A percentile compares a stretch with the other conserved stretches of the same genome.
Evolutionary conservation across 2,329 filamentous ascomycete genomes (phyloP).

Genomic region (Blastomyces emzantsi): DNA sequence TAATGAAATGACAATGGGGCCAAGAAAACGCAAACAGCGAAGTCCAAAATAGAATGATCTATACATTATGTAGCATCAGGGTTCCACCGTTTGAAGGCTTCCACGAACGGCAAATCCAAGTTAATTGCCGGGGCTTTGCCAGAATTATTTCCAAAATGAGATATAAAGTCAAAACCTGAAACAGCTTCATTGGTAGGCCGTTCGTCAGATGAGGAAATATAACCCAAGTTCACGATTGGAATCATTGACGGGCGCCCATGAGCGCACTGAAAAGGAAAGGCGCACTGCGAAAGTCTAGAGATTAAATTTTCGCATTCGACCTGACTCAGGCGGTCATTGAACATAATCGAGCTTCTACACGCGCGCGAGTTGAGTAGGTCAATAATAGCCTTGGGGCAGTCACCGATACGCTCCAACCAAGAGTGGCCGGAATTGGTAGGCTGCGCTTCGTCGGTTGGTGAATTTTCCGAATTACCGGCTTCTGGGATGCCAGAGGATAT

Average conservation of each 20-base stretch:
- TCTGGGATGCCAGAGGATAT: background rate
- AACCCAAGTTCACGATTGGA: conserved; percentile 32
- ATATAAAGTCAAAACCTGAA: conserved; percentile 1
- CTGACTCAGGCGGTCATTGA: conserved; percentile 36
- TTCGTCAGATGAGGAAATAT: background rate
- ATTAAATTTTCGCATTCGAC: conserved; percentile 35
- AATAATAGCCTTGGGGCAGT: conserved; percentile 65
- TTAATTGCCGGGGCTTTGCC: background rate
- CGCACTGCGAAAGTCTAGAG: conserved; percentile 31
- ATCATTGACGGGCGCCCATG: conserved; percentile 43
- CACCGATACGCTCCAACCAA: conserved; percentile 57
- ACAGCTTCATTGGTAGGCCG: background rate
- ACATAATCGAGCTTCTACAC: conserved; percentile 44
- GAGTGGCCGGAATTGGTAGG: background rate
- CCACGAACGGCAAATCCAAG: background rate
- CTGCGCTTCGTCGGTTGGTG: background rate
- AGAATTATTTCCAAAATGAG: background rate
- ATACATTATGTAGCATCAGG: background rate
- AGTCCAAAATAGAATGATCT: background rate
- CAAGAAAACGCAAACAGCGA: background rate
- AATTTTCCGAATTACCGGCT: background rate
- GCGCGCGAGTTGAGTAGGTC: conserved; percentile 49
- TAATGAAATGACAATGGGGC: background rate
- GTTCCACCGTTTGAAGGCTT: conserved; percentile 4
- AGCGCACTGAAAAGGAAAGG: conserved; percentile 44